phyloP scores from a whole-genome alignment of 768 basidiomycete species.

The Russula virescens region DNA sequence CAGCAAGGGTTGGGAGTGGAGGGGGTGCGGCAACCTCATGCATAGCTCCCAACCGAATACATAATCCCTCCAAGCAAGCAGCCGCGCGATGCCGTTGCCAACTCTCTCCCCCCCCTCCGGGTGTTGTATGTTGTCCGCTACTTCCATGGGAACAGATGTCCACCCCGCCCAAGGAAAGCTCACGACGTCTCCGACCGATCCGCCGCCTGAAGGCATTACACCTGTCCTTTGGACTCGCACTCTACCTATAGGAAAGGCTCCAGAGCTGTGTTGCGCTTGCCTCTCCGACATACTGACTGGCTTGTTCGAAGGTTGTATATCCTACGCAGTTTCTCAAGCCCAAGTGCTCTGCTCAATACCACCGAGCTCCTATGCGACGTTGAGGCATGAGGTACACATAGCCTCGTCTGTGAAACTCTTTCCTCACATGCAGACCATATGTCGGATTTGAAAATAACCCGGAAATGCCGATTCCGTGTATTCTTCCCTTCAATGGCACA shows the following conservation, averaged over 20 bases:
- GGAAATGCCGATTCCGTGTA: not conserved
- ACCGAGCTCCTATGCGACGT: not conserved
- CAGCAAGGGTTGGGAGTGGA: not conserved
- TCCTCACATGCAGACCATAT: not conserved
- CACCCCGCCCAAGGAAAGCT: not conserved
- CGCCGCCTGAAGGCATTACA: not conserved
- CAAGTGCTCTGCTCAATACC: not conserved
- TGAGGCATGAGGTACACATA: not conserved
- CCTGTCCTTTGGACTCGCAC: not conserved
- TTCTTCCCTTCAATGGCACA: not conserved
- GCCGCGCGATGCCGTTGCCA: not conserved
- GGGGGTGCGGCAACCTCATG: constrained; percentile 2
- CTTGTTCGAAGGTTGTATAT: not conserved
- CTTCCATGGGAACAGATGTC: not conserved
- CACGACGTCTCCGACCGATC: not conserved
- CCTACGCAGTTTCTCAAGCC: not conserved
- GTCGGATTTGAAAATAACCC: not conserved
- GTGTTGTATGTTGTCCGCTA: not conserved
- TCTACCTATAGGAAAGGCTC: not conserved
- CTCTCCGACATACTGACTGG: not conserved
- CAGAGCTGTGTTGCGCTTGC: no score
- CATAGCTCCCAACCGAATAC: not conserved
- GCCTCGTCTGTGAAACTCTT: not conserved
- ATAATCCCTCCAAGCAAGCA: not conserved
- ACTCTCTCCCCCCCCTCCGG: not conserved